These are phyloP conservation scores for Letharia lupina DNA, from an alignment of 495 filamentous ascomycete genomes.

Conservation along the genomic window DNA sequence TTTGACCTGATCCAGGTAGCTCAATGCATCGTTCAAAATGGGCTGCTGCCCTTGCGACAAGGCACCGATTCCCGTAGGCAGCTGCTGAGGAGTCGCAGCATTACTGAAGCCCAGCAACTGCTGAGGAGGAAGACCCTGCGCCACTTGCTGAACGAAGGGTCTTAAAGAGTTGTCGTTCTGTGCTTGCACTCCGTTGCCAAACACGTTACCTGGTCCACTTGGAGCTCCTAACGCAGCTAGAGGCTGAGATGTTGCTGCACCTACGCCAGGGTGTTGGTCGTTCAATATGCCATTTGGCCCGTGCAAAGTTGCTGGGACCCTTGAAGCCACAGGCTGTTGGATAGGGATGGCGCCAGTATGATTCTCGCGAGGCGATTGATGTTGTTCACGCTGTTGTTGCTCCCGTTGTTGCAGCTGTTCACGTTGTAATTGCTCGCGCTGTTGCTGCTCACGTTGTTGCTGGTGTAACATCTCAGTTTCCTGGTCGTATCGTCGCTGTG, in stretches of 20 bases:
- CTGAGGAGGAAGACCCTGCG: constrained; percentile 45
- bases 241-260: constrained; percentile 41
- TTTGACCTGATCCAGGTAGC: constrained; percentile 97
- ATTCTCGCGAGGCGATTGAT: constrained; percentile 61
- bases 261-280: constrained; percentile 48
- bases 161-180: constrained; percentile 49
- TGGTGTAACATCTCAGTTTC: constrained; percentile 49
- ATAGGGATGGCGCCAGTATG: constrained; percentile 76
- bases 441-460: constrained; percentile 42
- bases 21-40: constrained; percentile 92
- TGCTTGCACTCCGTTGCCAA: constrained; percentile 57
- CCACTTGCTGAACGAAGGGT: constrained; percentile 56
- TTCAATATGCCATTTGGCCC: constrained; percentile 80
- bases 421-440: constrained; percentile 49
- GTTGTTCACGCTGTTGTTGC: constrained; percentile 41
- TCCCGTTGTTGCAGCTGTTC: constrained; percentile 43
- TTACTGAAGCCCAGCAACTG: constrained; percentile 53
- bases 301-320: constrained; percentile 70
- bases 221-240: constrained; percentile 56
- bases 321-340: constrained; percentile 83
- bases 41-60: constrained; percentile 83
- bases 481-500: constrained; percentile 56
- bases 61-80: constrained; percentile 48
- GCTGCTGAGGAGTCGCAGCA: constrained; percentile 37
- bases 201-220: constrained; percentile 54